These are phyloP conservation scores for Hortiboletus flavorubellus DNA, from an alignment of 768 basidiomycete species.

Conservation along the genomic window DNA sequence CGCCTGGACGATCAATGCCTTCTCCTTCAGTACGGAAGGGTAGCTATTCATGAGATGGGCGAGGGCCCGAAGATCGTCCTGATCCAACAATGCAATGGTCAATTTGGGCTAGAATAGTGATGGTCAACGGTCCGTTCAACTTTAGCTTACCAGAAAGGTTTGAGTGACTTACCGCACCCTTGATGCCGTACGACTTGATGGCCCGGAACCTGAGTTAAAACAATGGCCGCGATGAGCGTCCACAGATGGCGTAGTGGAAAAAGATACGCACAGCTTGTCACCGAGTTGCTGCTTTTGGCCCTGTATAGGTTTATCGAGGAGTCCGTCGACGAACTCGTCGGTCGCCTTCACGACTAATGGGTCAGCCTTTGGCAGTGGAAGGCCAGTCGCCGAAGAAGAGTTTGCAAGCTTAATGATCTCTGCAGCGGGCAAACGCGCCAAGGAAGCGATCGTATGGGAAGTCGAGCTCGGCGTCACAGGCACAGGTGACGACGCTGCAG, in stretches of 20 bases:
- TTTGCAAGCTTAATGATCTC: slow-evolving; percentile 71
- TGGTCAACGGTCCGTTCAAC: slow-evolving; percentile 1
- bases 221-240: slow-evolving; percentile 18
- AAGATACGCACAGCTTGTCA: slow-evolving; percentile 60
- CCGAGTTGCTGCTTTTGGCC: slow-evolving; percentile 78
- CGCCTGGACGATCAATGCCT: slow-evolving; percentile 41
- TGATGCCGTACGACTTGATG: slow-evolving; percentile 78
- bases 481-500: slow-evolving; percentile 66
- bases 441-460: slow-evolving; percentile 60
- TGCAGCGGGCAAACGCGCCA: slow-evolving; percentile 70
- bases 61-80: slow-evolving; percentile 79
- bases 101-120: slow-evolving; percentile 60
- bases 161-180: slow-evolving; percentile 57
- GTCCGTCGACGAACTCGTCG: slow-evolving; percentile 65
- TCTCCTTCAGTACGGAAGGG: slow-evolving; percentile 77
- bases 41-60: slow-evolving; percentile 89
- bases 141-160: neutral
- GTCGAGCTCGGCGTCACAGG: slow-evolving; percentile 55
- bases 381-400: slow-evolving; percentile 41
- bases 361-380: slow-evolving; percentile 70
- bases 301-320: slow-evolving; percentile 52
- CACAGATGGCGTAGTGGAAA: slow-evolving; percentile 8
- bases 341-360: slow-evolving; percentile 64
- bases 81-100: slow-evolving; percentile 78
- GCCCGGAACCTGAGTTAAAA: slow-evolving; percentile 45